These are phyloP conservation scores for Backusella psychrophila DNA, from an alignment of 192 early-diverging fungal genomes.

Conservation along the genomic window DNA sequence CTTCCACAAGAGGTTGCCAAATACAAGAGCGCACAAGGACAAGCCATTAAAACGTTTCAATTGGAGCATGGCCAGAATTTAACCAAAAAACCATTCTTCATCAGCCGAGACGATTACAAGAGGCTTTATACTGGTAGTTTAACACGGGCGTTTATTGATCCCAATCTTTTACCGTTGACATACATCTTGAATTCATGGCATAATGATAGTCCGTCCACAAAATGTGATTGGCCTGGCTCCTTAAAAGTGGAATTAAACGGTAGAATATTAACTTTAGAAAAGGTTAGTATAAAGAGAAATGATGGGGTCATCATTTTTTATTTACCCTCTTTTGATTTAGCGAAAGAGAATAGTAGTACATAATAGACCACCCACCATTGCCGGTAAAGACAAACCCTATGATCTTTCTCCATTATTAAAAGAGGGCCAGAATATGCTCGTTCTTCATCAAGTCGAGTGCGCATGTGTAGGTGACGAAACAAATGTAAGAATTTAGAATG, in stretches of 20 bases:
- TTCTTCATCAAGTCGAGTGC: background rate
- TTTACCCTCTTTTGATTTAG: background rate
- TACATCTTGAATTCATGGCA: background rate
- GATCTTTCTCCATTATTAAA: background rate
- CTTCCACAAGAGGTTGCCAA: background rate
- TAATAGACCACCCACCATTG: background rate
- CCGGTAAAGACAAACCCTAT: slow-evolving; percentile 16
- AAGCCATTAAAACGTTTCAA: slow-evolving; percentile 4
- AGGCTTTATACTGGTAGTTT: background rate
- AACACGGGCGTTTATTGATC: background rate
- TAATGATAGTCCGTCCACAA: background rate
- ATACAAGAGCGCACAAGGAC: background rate
- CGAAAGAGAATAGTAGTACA: background rate
- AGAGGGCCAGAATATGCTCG: background rate
- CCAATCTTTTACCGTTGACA: background rate
- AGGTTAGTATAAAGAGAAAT: background rate
- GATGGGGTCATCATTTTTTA: background rate
- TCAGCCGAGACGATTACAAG: background rate
- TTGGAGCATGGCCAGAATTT: background rate
- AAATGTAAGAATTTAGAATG: background rate
- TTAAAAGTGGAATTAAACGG: background rate
- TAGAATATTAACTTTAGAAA: background rate
- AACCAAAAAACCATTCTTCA: background rate
- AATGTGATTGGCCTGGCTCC: slow-evolving; percentile 13
- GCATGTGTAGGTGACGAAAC: slow-evolving; percentile 8